Base-by-base conservation (phyloP, 2,329 filamentous ascomycete genomes). In the Xylaria digitata region DNA sequence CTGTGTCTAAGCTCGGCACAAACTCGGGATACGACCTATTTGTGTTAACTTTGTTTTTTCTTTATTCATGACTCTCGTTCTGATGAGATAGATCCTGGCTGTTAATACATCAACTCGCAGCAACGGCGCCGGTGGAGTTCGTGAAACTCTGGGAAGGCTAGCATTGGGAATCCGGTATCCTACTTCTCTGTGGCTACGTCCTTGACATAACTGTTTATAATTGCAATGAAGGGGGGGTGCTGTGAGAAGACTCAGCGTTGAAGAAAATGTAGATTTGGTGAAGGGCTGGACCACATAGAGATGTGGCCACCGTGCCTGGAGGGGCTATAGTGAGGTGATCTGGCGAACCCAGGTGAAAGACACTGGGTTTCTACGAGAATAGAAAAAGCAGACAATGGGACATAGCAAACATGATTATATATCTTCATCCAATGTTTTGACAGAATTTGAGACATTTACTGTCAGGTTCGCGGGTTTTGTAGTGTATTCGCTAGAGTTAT, bases 41-140 rank as follows among this genome's bases (percentile, higher is more conserved):
- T 45, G 53, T 67, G 52, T 65, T 57, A 49, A 64, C 54, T 70
- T 70, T 69, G 68, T 70, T 72, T 72, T 71, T 73, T 69, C 72
- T 70, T 72, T 70, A 69, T 76, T 76, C 74, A 77, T 69, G 75
- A 77, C 76, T 69, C 75, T 78, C 76, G 75, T 75, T 78, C 75
- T 75, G 68, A 75, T 74, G 71, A 74, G 69, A 75, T 75, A 75
- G 74, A 75, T 69, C 71, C 73, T 76, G 70, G 73, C 69, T 77
- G 72, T 76, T 78, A 75, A 78, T 78, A 72, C 58, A 77, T 67
- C 72, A 72, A 72, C 76, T 75, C 73, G 73, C 74, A 76, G 76
- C 75, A 72, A 74, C 72, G 75, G 75, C 75, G 75, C 73, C 72
- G 74, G 74, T 70, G 73, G 71, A 71, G 71, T 75, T 74, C 65